These are phyloP conservation scores for Dictyophora rubrovolvata DNA, from an alignment of 768 basidiomycete species.

Conservation along the genomic window DNA sequence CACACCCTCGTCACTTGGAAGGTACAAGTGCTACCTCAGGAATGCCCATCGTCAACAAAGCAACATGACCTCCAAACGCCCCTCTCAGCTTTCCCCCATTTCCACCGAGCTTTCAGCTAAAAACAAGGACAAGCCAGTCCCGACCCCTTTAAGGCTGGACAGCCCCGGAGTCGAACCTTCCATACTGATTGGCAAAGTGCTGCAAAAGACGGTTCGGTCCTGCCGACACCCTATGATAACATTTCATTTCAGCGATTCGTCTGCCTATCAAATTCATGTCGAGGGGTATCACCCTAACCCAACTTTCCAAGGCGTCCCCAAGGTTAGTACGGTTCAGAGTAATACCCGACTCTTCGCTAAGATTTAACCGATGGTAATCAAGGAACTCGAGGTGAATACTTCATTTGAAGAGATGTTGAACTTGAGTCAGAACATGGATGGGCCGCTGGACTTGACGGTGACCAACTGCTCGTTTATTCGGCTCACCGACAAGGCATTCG, in stretches of 20 bases:
- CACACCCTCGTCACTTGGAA: neutral
- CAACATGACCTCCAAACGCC: too few relatives aligned
- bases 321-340: constrained; percentile 15
- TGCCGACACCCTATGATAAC: constrained; percentile 36
- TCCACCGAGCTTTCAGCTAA: constrained; percentile 11
- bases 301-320: constrained; percentile 36
- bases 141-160: constrained; percentile 26
- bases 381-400: constrained; percentile 42
- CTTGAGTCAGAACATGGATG: constrained; percentile 23
- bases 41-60: too few relatives aligned
- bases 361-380: neutral
- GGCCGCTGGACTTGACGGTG: constrained; percentile 31
- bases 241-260: constrained; percentile 36
- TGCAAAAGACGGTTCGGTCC: constrained; percentile 32
- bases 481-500: constrained; percentile 50
- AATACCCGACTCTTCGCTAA: neutral
- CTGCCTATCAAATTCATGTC: constrained; percentile 41
- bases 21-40: too few relatives aligned
- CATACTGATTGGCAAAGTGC: constrained; percentile 33
- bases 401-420: constrained; percentile 30
- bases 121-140: constrained; percentile 20
- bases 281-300: constrained; percentile 54
- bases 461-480: constrained; percentile 44
- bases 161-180: constrained; percentile 30
- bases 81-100: neutral